Percentiles rank a stretch among this genome's conserved stretches.
These are phyloP conservation scores for Herpetomonas samuelpessoai DNA, from an alignment of 208 protist genomes.

Conservation along the genomic window DNA sequence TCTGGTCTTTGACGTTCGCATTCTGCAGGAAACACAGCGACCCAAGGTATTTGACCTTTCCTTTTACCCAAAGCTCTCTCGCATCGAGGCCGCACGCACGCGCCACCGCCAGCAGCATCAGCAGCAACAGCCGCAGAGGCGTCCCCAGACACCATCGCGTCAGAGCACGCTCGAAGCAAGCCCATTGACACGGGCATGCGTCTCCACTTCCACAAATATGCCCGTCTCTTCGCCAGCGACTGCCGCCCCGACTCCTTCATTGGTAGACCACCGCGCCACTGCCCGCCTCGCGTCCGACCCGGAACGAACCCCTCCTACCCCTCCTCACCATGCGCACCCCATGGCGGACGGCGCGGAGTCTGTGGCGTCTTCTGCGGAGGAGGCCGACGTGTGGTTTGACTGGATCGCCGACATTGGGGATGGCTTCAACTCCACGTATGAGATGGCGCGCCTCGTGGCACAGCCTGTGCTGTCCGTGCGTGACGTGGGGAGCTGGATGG, in stretches of 20 bases:
- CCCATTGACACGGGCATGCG: background rate
- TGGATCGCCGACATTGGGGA: conserved; percentile 85
- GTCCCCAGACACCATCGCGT: too few species aligned
- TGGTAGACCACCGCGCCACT: too few species aligned
- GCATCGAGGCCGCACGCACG: background rate
- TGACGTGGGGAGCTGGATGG: conserved; percentile 1
- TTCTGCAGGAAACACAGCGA: conserved; percentile 21
- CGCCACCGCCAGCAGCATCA: background rate
- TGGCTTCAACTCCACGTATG: conserved; percentile 87
- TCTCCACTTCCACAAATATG: background rate
- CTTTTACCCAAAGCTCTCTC: background rate
- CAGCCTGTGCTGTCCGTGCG: conserved; percentile 41
- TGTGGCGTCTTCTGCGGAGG: background rate
- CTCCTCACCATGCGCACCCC: background rate
- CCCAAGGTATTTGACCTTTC: conserved; percentile 1
- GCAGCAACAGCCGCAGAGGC: conserved; percentile 3
- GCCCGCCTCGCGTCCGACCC: too few species aligned
- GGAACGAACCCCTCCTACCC: too few species aligned
- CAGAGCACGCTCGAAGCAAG: background rate
- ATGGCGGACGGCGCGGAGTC: background rate
- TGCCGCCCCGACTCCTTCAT: too few species aligned
- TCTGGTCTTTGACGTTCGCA: conserved; percentile 72
- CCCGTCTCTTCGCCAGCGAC: background rate
- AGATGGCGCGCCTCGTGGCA: conserved; percentile 70
- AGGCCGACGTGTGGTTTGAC: conserved; percentile 77